Evolutionary conservation across 2,329 filamentous ascomycete genomes (phyloP), one percentile per base, ranked within the genome.

Genomic region (Polytolypa hystricis): DNA sequence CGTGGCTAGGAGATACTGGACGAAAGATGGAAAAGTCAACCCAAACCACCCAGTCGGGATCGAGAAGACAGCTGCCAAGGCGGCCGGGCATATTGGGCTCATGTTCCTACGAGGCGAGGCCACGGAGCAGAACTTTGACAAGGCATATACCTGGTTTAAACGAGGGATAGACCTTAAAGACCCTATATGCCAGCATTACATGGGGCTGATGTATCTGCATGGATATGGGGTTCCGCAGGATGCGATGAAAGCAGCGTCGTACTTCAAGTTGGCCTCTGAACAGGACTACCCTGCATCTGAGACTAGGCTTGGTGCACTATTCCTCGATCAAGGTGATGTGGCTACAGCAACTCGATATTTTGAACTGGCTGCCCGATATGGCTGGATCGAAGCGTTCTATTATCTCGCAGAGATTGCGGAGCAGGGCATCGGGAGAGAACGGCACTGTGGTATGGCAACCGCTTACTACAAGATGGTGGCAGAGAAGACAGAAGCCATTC

Each of bases 61-160:
- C 18, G 85, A 93, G 47, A 87, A 82, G 55, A 69, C 80, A 18
- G 87, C 85, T 0, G 74, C 78, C 1, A 93, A 86, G 57, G 81
- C 86, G 0, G 87, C 87, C 4, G 87, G 84, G 2, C 91, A 82
- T 54, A 74, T 95, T 15, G 87, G 87, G 1, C 72, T 84, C 35
- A 94, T 95, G 80, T 89, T 85, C 54, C 63, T 95, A 42, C 79
- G 87, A 5, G 87, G 87, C 6, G 87, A 95, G 54, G 85, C 84
- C 10, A 76, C 85, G 43, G 70, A 77, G 30, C 84, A 89, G 55
- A 84, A 81, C 58, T 89, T 79, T 46, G 73, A 76, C 18, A 77
- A 79, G 41, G 87, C 87, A 2, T 71, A 73, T 47, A 74, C 73
- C 23, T 95, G 87, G 87, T 91, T 94, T 55, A 79, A 79, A 37